phyloP scores from a whole-genome alignment of 1,284 basidiomycete species.

The Mrakiaceae sp. region DNA sequence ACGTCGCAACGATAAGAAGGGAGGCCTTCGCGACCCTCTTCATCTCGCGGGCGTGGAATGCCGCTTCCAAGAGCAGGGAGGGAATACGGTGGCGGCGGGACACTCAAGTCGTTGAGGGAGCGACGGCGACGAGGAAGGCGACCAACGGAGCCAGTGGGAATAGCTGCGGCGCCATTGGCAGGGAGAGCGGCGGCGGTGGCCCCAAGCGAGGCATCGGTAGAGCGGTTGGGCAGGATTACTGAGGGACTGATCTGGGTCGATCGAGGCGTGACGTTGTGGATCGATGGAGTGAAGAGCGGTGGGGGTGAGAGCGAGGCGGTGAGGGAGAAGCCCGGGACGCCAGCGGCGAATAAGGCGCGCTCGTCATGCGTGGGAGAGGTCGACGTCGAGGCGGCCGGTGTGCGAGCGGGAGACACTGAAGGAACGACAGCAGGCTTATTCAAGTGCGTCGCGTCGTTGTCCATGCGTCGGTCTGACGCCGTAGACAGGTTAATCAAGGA shows the following conservation, averaged over 20 bases:
- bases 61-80: slow-evolving; percentile 30
- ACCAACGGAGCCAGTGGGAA: background rate
- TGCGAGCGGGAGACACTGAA: too few species aligned
- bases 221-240: background rate
- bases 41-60: slow-evolving; percentile 38
- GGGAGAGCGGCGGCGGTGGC: slow-evolving; percentile 45
- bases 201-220: slow-evolving; percentile 30
- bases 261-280: background rate
- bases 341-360: too few species aligned
- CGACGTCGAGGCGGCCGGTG: too few species aligned
- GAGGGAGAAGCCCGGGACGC: too few species aligned
- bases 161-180: background rate
- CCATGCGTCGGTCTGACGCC: slow-evolving; percentile 12
- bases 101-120: slow-evolving; percentile 36
- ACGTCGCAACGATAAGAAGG: slow-evolving; percentile 74
- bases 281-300: slow-evolving; percentile 1
- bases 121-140: slow-evolving; percentile 25
- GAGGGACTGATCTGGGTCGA: too few species aligned
- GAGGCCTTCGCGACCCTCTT: slow-evolving; percentile 71
- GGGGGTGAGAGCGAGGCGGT: background rate
- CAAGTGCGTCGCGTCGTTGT: background rate
- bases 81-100: slow-evolving; percentile 34
- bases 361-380: too few species aligned
- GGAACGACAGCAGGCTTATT: too few species aligned
- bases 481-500: slow-evolving; percentile 43